phyloP scores from a whole-genome alignment of 164 flowering plant genomes.

The Santalum album region DNA sequence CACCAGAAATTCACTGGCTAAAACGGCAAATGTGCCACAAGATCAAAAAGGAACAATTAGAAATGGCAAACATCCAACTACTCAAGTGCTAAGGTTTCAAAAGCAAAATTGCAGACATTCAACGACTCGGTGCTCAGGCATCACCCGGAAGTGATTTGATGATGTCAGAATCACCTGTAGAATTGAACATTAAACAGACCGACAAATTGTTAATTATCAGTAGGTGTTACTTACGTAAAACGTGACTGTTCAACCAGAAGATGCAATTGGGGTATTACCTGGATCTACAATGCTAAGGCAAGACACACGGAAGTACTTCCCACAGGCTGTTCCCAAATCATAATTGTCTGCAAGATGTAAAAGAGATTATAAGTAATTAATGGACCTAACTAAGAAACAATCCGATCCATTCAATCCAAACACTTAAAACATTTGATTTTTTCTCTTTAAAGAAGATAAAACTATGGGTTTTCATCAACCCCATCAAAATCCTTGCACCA shows the following conservation, averaged over 20 bases:
- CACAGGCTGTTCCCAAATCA: conserved; percentile 37
- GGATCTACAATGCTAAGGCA: conserved; percentile 32
- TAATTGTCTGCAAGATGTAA: conserved; percentile 21
- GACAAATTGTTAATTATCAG: neutral
- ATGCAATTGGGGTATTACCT: conserved; percentile 11
- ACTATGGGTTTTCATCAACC: too few species aligned
- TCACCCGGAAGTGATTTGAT: neutral
- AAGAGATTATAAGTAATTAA: neutral
- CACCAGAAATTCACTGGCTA: too few species aligned
- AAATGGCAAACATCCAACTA: neutral
- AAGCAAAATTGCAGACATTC: too few species aligned
- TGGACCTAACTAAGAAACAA: too few species aligned
- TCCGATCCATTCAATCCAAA: too few species aligned
- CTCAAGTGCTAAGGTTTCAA: too few species aligned
- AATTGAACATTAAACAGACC: neutral
- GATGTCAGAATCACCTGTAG: neutral
- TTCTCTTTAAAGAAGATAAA: too few species aligned
- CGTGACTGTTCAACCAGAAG: neutral
- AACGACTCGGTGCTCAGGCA: neutral
- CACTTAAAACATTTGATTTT: too few species aligned
- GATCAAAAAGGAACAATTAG: neutral
- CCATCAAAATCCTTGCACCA: too few species aligned
- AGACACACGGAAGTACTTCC: conserved; percentile 28
- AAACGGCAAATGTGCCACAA: neutral
- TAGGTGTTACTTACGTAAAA: neutral